Evolutionary conservation across 768 basidiomycete genomes (phyloP), one percentile per base, ranked within the genome.

Genomic region (Suillus decipiens): DNA sequence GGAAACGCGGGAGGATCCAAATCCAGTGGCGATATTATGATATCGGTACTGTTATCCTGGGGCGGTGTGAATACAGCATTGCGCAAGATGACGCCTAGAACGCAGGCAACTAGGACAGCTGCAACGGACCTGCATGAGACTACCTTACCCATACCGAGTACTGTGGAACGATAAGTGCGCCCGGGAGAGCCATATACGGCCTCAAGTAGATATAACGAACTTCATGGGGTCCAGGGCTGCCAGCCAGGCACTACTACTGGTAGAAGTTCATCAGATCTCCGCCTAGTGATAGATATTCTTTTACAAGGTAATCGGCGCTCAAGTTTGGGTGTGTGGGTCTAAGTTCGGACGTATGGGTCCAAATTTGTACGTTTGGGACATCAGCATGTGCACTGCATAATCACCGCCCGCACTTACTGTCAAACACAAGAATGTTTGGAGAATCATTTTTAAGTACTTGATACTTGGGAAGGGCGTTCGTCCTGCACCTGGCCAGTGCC

Each of bases 31-130:
- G 56, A 47, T 19, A 45, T 10, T 42, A 62, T 37, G 22, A 31
- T 10, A 5, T 43, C 7, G 19, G 39, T 9, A 17, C 3, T 15
- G 12, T 31, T 41, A n/a, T 48, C 31, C 28, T 28, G 28, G 1
- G 36, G 47, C 2, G 45, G 33, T n/a, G 42, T 28, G 10, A 61
- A 61, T 33, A 63, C 12, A n/a, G 50, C 0, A 2, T 9, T 33
- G 24, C 58, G 62, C 10, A 63, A 28, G 14, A 22, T 61, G 62
- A 14, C 28, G 5, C 33, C 58, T n/a, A 61, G 24, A 33, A 51
- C 7, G 24, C 59, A 63, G 10, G 31, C 47, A 41, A 51, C 7
- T 8, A 63, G 37, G 22, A 63, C 19, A 28, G 14, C n/a, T 22
- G n/a, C 39, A 2, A 48, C 12, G 1, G 59, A 60, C 59, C 36